Evolutionary conservation across 768 basidiomycete genomes (phyloP), one percentile per base, ranked within the genome.

Genomic region (Tylopilus sp.): DNA sequence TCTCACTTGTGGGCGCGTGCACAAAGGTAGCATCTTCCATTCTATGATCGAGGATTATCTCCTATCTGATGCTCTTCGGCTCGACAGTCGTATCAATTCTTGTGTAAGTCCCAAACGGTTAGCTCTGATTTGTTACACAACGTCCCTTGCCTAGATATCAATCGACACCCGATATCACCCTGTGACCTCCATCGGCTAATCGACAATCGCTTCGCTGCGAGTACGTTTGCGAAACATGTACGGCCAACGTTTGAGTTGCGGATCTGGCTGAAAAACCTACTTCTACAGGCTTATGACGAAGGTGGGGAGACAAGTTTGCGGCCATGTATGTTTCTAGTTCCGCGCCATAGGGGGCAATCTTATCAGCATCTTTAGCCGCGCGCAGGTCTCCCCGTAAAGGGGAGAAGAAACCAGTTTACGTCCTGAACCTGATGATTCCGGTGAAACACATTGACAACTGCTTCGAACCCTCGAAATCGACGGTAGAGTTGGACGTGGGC

Each of bases 321-420:
- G 10, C 20, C 61, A 36, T 48, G 54, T 62, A 31, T 45, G 67
- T 56, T 28, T 36, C 49, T 44, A 40, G 39, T 40, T 40, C 46
- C 40, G 22, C 47, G 21, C 56, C 47, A 41, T 49, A 48, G 57
- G 55, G 51, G 50, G 35, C 17, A 5, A 18, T 46, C 58, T 59
- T 47, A 42, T 40, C 49, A 12, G 49, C 18, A 13, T 44, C 53
- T 47, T 33, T 50, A 89, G 88, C 71, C 44, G 62, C 62, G 40
- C 81, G 88, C 52, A 78, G 86, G 30, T 88, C 92, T 30, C 88
- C 92, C 28, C 82, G 86, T 36, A 92, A 89, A 69, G 67, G 72
- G 21, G 91, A 92, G 62, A 84, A 83, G 67, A 81, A 81, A 65
- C 84, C 93, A 5, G 81, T 93, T 53, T 98, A 89, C 65, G 86